Percentiles rank a stretch among this genome's conserved stretches.
These are phyloP conservation scores for Mycena indigotica DNA, from an alignment of 768 basidiomycete genomes.

Conservation along the genomic window DNA sequence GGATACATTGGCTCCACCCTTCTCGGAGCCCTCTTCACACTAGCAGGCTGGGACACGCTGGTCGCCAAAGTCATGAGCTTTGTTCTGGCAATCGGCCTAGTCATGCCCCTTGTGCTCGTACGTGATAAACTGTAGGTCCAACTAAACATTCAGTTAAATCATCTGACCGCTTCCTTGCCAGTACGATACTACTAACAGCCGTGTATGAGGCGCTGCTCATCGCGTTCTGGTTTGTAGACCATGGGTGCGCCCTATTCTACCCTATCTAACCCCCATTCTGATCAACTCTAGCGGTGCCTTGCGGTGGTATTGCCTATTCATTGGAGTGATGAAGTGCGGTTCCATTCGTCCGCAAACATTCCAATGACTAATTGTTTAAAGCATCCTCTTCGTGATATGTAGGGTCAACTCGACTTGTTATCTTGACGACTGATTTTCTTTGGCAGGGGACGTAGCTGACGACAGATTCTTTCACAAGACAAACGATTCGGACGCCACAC, in stretches of 20 bases:
- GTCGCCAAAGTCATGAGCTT: constrained; percentile 93
- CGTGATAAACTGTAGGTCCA: constrained; percentile 82
- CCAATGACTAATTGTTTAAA: constrained; percentile 29
- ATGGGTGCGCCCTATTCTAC: constrained; percentile 66
- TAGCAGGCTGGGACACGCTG: constrained; percentile 86
- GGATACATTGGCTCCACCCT: constrained; percentile 85
- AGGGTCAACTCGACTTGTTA: constrained; percentile 28
- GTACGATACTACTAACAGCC: constrained; percentile 82
- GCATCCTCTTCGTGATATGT: constrained; percentile 89
- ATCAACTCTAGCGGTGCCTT: constrained; percentile 69
- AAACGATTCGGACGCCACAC: constrained; percentile 91
- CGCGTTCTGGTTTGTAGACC: constrained; percentile 95
- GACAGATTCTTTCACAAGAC: constrained; percentile 94
- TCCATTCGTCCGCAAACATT: constrained; percentile 10
- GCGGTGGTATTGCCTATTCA: constrained; percentile 80
- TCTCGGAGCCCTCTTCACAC: constrained; percentile 79
- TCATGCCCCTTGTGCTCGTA: constrained; percentile 85
- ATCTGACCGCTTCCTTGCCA: constrained; percentile 32
- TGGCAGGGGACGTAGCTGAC: constrained; percentile 92
- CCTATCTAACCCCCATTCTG: too few species aligned
- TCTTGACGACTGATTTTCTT: constrained; percentile 1
- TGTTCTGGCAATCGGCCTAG: constrained; percentile 80
- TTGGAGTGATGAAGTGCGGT: constrained; percentile 83
- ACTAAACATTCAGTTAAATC: background rate
- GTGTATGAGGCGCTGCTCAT: constrained; percentile 84